Percentiles rank a stretch among this genome's conserved stretches.
Conservation (phyloP, 169 alveolate species). For the Eimeria tenella region DNA sequence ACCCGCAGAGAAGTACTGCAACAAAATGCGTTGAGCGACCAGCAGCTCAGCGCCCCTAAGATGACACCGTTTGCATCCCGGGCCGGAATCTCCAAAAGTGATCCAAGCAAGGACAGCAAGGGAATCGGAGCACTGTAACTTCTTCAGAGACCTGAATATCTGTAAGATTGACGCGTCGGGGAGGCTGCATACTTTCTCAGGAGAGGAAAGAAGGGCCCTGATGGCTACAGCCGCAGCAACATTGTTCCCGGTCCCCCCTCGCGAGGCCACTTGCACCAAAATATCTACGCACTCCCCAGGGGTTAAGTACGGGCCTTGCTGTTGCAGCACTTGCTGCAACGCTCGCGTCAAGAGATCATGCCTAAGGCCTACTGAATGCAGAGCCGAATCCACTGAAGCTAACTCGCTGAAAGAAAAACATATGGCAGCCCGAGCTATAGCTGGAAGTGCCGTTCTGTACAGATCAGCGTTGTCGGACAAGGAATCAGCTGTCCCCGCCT, state of each 20-base stretch:
- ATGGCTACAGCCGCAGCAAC: slow-evolving; percentile 35
- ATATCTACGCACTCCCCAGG: slow-evolving; percentile 33
- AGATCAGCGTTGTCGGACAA: slow-evolving; percentile 24
- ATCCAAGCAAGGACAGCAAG: slow-evolving; percentile 21
- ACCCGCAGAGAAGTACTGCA: slow-evolving; percentile 58
- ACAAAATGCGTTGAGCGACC: slow-evolving; percentile 72
- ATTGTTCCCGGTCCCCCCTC: slow-evolving; percentile 21
- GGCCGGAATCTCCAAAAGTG: background rate
- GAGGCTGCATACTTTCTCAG: background rate
- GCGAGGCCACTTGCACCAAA: slow-evolving; percentile 54
- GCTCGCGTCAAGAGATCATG: slow-evolving; percentile 61
- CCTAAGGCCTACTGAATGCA: slow-evolving; percentile 59
- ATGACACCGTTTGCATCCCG: background rate
- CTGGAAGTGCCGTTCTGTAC: slow-evolving; percentile 63
- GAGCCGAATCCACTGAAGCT: slow-evolving; percentile 59
- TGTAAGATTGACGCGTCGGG: background rate
- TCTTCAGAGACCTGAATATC: slow-evolving; percentile 4
- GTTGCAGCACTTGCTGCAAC: slow-evolving; percentile 58
- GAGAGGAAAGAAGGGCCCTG: slow-evolving; percentile 16
- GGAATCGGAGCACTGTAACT: slow-evolving; percentile 19
- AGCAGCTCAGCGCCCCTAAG: slow-evolving; percentile 54
- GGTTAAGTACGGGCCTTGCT: slow-evolving; percentile 23
- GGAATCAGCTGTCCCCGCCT: background rate
- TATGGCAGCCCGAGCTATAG: slow-evolving; percentile 24
- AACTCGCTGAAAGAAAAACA: slow-evolving; percentile 40